Evolutionary conservation across 2,329 filamentous ascomycete genomes (phyloP), one percentile per base, ranked within the genome.

Genomic region (Leptosphaerulina australis): DNA sequence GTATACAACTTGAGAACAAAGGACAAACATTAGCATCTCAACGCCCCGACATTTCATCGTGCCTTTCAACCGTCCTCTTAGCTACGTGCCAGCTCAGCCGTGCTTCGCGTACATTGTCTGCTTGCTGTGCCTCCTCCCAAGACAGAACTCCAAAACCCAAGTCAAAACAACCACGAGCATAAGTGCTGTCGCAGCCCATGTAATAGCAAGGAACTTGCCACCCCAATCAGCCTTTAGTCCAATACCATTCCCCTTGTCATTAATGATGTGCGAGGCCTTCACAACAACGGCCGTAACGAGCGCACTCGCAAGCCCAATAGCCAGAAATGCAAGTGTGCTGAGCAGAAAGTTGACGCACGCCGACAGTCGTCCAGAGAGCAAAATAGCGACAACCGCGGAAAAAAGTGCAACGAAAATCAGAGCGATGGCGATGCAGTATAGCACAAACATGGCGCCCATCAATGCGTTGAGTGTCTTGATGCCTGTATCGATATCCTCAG

Each of bases 221-320:
- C 84, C 83, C 50, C 74, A 76, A 17, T 74, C 67, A 36, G 79
- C 81, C 14, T 72, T 68, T 8, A 85, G 67, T 0, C 81, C 79
- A 20, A 82, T 74, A 0, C 73, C 65, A 12, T 77, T 68, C 4
- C 81, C 81, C 44, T 82, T 76, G 21, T 79, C 66, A 54, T 84
- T 84, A 54, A 87, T 77, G 0, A 80, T 62, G 14, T 78, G 60
- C 2, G 76, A 69, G 3, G 78, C 81, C 67, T 84, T 82, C 45
- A 79, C 76, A 9, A 79, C 77, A 4, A 85, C 70, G 14, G 88
- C 86, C 0, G 83, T 88, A 20, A 85, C 83, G 18, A 92, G 87
- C 60, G 90, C 90, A 15, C 88, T 92, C 37, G 88, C 85, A 43
- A 86, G 85, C 3, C 88, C 88, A 62, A 88, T 80, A 10, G 84